Percentiles rank a stretch among this genome's conserved stretches.
Conservation (phyloP, 345 rosid genomes). For the Boechera stricta region DNA sequence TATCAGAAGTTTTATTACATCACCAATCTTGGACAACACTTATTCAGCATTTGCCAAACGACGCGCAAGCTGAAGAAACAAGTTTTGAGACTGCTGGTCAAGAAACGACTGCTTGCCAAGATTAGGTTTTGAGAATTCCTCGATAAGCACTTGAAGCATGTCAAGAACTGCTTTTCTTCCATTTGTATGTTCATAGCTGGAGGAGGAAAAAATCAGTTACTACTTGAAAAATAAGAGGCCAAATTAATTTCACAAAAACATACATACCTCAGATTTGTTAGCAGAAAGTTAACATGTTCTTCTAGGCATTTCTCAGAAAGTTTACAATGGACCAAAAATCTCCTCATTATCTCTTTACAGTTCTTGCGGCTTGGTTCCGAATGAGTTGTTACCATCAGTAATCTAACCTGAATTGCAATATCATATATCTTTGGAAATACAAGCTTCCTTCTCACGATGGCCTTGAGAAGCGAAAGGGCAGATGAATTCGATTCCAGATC, state of each 20-base stretch:
- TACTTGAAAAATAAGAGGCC: not conserved
- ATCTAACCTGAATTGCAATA: slow-evolving; percentile 52
- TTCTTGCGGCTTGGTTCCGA: slow-evolving; percentile 46
- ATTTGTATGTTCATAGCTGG: slow-evolving; percentile 60
- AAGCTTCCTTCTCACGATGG: slow-evolving; percentile 59
- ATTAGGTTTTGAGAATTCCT: slow-evolving; percentile 49
- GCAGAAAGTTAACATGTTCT: slow-evolving; percentile 58
- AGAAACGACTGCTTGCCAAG: slow-evolving; percentile 42
- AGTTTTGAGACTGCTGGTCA: slow-evolving; percentile 57
- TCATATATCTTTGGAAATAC: slow-evolving; percentile 72
- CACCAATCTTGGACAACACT: slow-evolving; percentile 59
- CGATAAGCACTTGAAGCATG: slow-evolving; percentile 66
- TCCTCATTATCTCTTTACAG: slow-evolving; percentile 66
- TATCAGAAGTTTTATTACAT: slow-evolving; percentile 58
- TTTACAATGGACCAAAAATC: slow-evolving; percentile 58
- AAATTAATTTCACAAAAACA: not conserved
- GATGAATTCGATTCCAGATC: slow-evolving; percentile 63
- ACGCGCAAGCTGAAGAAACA: slow-evolving; percentile 59
- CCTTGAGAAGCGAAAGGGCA: slow-evolving; percentile 69
- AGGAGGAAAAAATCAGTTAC: slow-evolving; percentile 28
- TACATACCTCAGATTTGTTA: slow-evolving; percentile 63
- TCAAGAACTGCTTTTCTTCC: slow-evolving; percentile 87
- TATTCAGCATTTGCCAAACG: slow-evolving; percentile 63
- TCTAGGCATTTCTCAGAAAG: slow-evolving; percentile 56
- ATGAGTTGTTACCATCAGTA: slow-evolving; percentile 59